phyloP scores from a whole-genome alignment of 2,329 filamentous ascomycete species.

The Capronia epimyces region DNA sequence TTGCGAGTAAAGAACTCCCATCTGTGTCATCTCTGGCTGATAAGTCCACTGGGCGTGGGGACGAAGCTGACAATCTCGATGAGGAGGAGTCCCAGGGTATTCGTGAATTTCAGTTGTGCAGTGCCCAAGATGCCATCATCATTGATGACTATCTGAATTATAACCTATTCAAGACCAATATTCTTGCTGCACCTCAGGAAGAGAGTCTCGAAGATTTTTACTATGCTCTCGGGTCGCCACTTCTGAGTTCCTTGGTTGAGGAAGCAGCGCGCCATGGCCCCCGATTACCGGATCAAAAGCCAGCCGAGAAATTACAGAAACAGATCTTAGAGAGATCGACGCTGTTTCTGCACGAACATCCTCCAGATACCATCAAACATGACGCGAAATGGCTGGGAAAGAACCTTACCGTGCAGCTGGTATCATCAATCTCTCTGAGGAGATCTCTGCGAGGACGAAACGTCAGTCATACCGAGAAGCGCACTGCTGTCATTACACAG shows the following conservation, averaged over 20 bases:
- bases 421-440: slow-evolving; percentile 70
- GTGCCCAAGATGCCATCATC: slow-evolving; percentile 67
- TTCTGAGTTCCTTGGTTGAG: slow-evolving; percentile 70
- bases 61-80: slow-evolving; percentile 44
- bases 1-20: slow-evolving; percentile 73
- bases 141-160: slow-evolving; percentile 87
- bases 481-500: slow-evolving; percentile 63
- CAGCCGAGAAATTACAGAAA: slow-evolving; percentile 65
- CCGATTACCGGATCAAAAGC: slow-evolving; percentile 59
- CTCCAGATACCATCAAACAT: slow-evolving; percentile 71
- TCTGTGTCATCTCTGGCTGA: slow-evolving; percentile 23
- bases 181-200: slow-evolving; percentile 86
- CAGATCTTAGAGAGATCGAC: slow-evolving; percentile 82
- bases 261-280: slow-evolving; percentile 69
- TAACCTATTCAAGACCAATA: slow-evolving; percentile 74
- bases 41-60: slow-evolving; percentile 37
- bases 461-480: slow-evolving; percentile 66
- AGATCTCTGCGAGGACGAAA: slow-evolving; percentile 67
- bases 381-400: slow-evolving; percentile 88
- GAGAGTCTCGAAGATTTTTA: slow-evolving; percentile 83
- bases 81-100: slow-evolving; percentile 60
- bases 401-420: slow-evolving; percentile 70
- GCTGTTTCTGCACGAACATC: slow-evolving; percentile 82
- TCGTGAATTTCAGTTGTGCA: slow-evolving; percentile 71
- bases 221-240: slow-evolving; percentile 67